Base-by-base conservation (phyloP, 148 eudicot genomes). In the Selenicereus undatus region DNA sequence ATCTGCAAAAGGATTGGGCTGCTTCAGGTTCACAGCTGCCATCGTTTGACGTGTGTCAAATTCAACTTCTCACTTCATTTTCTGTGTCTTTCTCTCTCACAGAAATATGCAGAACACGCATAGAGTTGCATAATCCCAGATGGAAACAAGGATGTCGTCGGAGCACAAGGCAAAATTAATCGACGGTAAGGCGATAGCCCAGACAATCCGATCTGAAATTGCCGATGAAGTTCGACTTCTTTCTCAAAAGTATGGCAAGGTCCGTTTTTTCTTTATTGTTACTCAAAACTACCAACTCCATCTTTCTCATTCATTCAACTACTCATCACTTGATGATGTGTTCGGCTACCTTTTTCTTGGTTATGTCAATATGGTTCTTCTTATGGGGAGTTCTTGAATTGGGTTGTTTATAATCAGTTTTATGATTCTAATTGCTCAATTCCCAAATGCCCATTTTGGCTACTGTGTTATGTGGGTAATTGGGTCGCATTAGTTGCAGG, bases 121-220 rank as follows among this genome's bases (percentile, higher is more conserved):
- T 14, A 48, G 3, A 39, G 58, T 11, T 52, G 11, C 2, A 17
- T 1, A 56, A 56, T 56, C n/a, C 20, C 5, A 56, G 62, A 56
- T 56, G 18, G 62, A 56, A 56, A 56, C 6, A 56, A 54, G 22
- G 16, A 74, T 83, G 74, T 60, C 87, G 74, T 73, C 91, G 39
- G 96, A 88, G 80, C 89, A 89, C 6, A 79, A 85, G 51, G 98
- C 97, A 30, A 82, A 82, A 20, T 76, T 95, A 51, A 93, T 95
- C 86, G 97, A 96, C 80, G 98, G 98, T 32, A 93, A 96, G 82
- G 93, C 93, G 13, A 88, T 93, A 29, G 98, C 99, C 11, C 95
- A 96, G 79, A 91, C 94, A 0, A 92, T 95, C 74, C 87, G 98
- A 88, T 90, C 92, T 42, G 97, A 93, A 84, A 92, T 95, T 72